Conservation (phyloP, 169 alveolate species). For the Perkinsus marinus region DNA sequence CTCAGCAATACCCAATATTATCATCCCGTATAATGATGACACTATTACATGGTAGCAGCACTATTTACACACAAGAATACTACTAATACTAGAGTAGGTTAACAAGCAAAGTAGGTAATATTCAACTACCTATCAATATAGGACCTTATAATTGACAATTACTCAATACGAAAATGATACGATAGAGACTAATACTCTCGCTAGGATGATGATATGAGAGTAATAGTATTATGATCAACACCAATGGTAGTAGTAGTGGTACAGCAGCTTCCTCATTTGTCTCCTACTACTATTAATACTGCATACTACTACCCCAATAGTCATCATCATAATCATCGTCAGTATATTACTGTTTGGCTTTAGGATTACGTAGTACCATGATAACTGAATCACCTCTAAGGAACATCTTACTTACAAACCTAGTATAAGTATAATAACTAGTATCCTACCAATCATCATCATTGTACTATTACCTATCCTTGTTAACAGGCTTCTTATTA, state of each 20-base stretch:
- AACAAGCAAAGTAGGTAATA: no score
- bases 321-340: background rate
- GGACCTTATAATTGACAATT: no score
- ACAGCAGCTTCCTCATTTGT: background rate
- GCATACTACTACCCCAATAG: background rate
- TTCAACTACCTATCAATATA: no score
- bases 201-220: background rate
- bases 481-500: constrained; percentile 61
- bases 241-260: background rate
- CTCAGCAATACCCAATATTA: no score
- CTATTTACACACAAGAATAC: no score
- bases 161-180: background rate
- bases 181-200: no score
- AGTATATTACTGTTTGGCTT: background rate
- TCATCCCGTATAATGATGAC: no score
- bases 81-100: no score
- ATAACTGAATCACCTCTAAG: constrained; percentile 91
- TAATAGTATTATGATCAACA: background rate
- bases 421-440: background rate
- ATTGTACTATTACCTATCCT: constrained; percentile 54
- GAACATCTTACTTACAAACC: constrained; percentile 75
- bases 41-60: no score
- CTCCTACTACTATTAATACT: background rate
- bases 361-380: constrained; percentile 82
- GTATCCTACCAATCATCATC: background rate